Evolutionary conservation across 768 basidiomycete genomes (phyloP).

Genomic region (Lactarius tabidus): DNA sequence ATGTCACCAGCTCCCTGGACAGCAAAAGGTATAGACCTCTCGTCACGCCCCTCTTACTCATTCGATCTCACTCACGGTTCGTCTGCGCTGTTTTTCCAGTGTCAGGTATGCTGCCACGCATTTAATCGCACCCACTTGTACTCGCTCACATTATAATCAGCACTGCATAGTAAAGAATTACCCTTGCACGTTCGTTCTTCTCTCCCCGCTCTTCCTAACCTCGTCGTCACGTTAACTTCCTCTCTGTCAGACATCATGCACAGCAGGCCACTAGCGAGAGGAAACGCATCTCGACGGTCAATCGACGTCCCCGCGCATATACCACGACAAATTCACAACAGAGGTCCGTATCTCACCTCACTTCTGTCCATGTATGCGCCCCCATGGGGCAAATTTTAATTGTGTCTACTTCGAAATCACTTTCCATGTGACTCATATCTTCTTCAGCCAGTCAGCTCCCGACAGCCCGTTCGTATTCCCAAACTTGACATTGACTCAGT

Average conservation of each 20-base stretch:
- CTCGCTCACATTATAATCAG: slow-evolving; percentile 35
- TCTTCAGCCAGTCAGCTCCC: slow-evolving; percentile 13
- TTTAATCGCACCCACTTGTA: not conserved
- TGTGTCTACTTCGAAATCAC: not conserved
- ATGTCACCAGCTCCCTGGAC: slow-evolving; percentile 76
- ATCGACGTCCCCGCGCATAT: slow-evolving; percentile 63
- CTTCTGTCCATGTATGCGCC: not conserved
- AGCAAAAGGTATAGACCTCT: slow-evolving; percentile 30
- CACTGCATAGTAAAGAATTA: slow-evolving; percentile 86
- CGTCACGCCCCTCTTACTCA: not conserved
- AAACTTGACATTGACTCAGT: not conserved
- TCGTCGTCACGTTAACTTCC: slow-evolving; percentile 25
- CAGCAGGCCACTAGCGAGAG: slow-evolving; percentile 85
- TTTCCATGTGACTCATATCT: not conserved
- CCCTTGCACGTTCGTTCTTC: slow-evolving; percentile 76
- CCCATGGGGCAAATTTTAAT: not conserved
- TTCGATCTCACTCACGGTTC: not conserved
- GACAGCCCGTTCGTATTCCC: slow-evolving; percentile 20
- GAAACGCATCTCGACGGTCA: slow-evolving; percentile 56
- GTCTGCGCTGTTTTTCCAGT: slow-evolving; percentile 16
- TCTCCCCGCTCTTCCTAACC: slow-evolving; percentile 21
- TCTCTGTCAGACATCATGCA: slow-evolving; percentile 57
- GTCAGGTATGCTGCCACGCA: slow-evolving; percentile 23
- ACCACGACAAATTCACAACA: slow-evolving; percentile 44
- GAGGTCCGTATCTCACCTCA: slow-evolving; percentile 37